phyloP scores from a whole-genome alignment of 2,329 filamentous ascomycete species.

The Calycina herbarum region DNA sequence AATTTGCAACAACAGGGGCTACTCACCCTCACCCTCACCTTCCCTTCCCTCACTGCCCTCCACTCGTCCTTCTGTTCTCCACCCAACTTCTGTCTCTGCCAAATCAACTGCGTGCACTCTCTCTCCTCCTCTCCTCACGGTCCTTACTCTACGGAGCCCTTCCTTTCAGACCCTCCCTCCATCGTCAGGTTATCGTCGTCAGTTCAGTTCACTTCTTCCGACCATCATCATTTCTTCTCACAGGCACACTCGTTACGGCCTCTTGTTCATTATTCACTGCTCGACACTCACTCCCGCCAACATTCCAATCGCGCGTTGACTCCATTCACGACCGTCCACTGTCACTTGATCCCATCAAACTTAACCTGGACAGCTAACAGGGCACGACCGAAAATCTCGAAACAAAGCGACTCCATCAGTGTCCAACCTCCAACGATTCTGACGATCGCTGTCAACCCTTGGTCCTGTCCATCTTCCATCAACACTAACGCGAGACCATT shows the following conservation, averaged over 20 bases:
- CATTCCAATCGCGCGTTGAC: slow-evolving; percentile 17
- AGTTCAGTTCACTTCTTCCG: not conserved
- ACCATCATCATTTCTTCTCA: slow-evolving; percentile 9
- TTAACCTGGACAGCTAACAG: slow-evolving; percentile 12
- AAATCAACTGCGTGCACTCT: not conserved
- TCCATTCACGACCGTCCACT: slow-evolving; percentile 1
- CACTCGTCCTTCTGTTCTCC: not conserved
- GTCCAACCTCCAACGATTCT: not conserved
- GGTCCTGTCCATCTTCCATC: not conserved
- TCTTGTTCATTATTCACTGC: slow-evolving; percentile 6
- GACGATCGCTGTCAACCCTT: not conserved
- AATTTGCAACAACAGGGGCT: not conserved
- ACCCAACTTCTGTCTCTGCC: not conserved
- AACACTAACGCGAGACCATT: slow-evolving; percentile 6
- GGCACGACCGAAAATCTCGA: slow-evolving; percentile 18
- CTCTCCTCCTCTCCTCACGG: not conserved
- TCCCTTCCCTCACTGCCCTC: not conserved
- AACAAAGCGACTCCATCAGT: slow-evolving; percentile 10
- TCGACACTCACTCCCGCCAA: not conserved
- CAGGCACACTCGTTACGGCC: slow-evolving; percentile 27
- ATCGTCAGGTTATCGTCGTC: slow-evolving; percentile 1
- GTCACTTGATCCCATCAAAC: not conserved
- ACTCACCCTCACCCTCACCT: not conserved
- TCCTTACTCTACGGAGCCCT: not conserved
- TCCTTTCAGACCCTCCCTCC: not conserved